These are phyloP conservation scores for Ampelomyces quisqualis DNA, from an alignment of 2,329 filamentous ascomycete genomes.

Conservation along the genomic window DNA sequence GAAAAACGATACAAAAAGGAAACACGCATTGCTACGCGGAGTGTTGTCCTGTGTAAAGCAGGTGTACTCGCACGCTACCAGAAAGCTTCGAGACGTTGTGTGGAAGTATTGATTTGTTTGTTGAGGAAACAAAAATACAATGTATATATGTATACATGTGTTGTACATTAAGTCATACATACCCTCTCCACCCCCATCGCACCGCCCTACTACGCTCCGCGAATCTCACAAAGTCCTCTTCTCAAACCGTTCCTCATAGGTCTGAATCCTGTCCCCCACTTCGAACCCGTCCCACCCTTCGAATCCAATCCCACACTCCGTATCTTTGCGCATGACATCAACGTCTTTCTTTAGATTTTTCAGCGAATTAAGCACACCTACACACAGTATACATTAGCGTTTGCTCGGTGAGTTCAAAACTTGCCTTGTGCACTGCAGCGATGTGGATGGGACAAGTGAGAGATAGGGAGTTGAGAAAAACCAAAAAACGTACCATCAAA, in stretches of 20 bases:
- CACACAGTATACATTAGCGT: slow-evolving; percentile 9
- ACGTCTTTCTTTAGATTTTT: slow-evolving; percentile 94
- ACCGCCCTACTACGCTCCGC: no score
- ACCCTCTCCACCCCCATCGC: no score
- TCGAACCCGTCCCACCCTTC: slow-evolving; percentile 75
- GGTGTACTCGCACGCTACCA: no score
- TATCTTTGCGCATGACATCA: slow-evolving; percentile 82
- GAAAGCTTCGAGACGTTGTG: no score
- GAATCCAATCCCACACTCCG: slow-evolving; percentile 90
- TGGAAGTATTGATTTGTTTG: no score
- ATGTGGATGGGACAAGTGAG: neutral
- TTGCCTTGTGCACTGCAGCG: neutral
- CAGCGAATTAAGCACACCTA: slow-evolving; percentile 76
- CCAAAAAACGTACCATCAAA: neutral
- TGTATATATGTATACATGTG: no score
- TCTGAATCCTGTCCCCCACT: slow-evolving; percentile 82
- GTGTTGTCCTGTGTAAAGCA: no score
- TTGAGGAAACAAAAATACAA: no score
- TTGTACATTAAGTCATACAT: no score
- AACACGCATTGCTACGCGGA: no score
- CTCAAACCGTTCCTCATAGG: slow-evolving; percentile 76
- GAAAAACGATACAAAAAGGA: no score
- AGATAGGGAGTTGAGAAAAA: neutral
- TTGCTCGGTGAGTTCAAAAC: neutral
- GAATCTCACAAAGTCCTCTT: slow-evolving; percentile 59